Base-by-base conservation (phyloP, 495 filamentous ascomycete genomes). In the Hypomontagnella submonticulosa region DNA sequence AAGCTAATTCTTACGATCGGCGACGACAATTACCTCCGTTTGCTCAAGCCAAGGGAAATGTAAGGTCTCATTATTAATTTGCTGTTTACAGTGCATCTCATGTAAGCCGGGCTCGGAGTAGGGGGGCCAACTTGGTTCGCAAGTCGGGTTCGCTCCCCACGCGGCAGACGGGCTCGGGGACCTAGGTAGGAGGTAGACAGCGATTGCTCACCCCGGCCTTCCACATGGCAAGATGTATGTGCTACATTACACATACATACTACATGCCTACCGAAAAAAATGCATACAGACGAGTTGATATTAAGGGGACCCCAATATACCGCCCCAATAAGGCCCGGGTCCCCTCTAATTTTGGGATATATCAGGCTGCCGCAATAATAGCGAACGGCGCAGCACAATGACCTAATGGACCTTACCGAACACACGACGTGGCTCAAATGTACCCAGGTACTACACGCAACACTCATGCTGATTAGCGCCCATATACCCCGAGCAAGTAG, bases 191-290 rank as follows among this genome's bases (percentile, higher is more conserved):
- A 8, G 36, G n/a, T 11, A 13, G 10, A 8, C 23, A 27, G 23
- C 23, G 23, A 27, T 27, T 27, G 23, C 13, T 19, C 52, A 56
- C 34, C 47, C 64, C 51, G 42, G 53, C 33, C 52, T 34, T 33
- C 57, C 58, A 68, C 59, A 68, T 68, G 65, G 58, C 53, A 59
- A n/a, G 36, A 46, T 67, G 63, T 66, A 61, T 44, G 63, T 61
- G 46, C 40, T 47, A 61, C 58, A 50, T 67, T 15, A 27, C 32
- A 61, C 51, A 57, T 61, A 57, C 50, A 5, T 19, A 18, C 12
- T 19, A 27, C 23, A 42, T 40, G 40, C 34, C 12, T 48, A 62
- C 58, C 10, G 15, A 10, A 36, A 48, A 6, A 27, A 27, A 27
- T 27, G 23, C 23, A 9, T 47, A 41, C 18, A 23, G 33, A 43